Conservation (phyloP, 129 eudicot species). For the Flaveria linearis region DNA sequence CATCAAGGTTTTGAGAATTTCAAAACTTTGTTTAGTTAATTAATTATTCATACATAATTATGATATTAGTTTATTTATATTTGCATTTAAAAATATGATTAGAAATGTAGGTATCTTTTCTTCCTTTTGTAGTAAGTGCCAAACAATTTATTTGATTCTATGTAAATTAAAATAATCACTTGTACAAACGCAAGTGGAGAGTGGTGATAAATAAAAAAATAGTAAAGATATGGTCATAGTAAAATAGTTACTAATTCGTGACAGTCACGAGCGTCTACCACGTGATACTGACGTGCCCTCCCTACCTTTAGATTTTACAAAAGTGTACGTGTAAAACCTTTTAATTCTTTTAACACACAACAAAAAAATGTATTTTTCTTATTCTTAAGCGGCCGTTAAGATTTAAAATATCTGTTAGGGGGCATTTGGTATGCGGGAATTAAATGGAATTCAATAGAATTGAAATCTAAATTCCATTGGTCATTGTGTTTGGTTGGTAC, state of each 20-base stretch:
- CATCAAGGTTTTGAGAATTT: constrained; percentile 36
- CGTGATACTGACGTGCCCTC: constrained; percentile 46
- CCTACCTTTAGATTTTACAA: constrained; percentile 1
- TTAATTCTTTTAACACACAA: neutral
- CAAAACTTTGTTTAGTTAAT: constrained; percentile 21
- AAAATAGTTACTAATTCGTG: constrained; percentile 29
- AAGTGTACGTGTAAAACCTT: constrained; percentile 12
- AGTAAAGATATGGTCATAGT: neutral
- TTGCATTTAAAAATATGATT: too few species aligned
- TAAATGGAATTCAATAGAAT: too few species aligned
- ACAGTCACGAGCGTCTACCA: constrained; percentile 40
- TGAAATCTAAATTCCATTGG: too few species aligned
- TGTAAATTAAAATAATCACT: too few species aligned
- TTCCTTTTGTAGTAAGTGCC: neutral
- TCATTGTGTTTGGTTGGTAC: too few species aligned
- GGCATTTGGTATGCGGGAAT: too few species aligned
- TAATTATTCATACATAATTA: too few species aligned
- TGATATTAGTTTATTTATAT: too few species aligned
- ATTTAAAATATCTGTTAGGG: neutral
- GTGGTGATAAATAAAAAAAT: neutral
- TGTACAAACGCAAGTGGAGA: too few species aligned
- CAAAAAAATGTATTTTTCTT: neutral
- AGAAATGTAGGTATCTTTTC: neutral
- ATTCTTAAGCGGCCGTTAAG: neutral
- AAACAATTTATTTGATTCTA: too few species aligned